phyloP scores from a whole-genome alignment of 768 basidiomycete species.

The Multifurca ochricompacta region DNA sequence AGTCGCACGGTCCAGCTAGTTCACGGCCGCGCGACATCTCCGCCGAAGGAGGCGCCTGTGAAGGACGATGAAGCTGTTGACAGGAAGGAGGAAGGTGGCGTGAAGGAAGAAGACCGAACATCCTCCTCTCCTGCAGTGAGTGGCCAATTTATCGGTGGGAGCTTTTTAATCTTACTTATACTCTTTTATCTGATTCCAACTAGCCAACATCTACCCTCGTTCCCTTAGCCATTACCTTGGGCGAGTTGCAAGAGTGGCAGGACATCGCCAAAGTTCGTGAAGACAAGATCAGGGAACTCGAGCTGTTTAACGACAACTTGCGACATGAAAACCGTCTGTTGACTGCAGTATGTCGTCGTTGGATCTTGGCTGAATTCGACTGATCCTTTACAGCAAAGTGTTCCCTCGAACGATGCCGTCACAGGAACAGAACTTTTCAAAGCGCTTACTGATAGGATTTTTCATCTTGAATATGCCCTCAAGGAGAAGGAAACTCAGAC shows the following conservation, averaged over 20 bases:
- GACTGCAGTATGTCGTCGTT: conserved; percentile 4
- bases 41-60: conserved; percentile 1
- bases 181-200: conserved; percentile 36
- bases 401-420: conserved; percentile 13
- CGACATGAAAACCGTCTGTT: conserved; percentile 22
- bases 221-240: conserved; percentile 27
- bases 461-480: conserved; percentile 9
- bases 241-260: conserved; percentile 29
- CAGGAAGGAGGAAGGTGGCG: conserved; percentile 23
- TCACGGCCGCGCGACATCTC: conserved; percentile 5
- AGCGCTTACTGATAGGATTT: conserved; percentile 4
- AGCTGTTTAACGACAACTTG: conserved; percentile 17
- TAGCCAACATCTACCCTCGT: conserved; percentile 34
- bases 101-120: conserved; percentile 40
- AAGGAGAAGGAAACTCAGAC: conserved; percentile 15
- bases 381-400: conserved; percentile 9
- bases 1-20: conserved; percentile 40
- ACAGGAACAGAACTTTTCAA: conserved; percentile 14
- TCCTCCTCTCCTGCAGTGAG: conserved; percentile 67
- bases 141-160: conserved; percentile 63
- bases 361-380: background rate
- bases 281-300: conserved; percentile 25
- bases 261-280: conserved; percentile 34
- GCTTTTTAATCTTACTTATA: conserved; percentile 34
- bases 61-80: conserved; percentile 15